Evolutionary conservation across 306 rosid species (phyloP).

Genomic region (Crataegus laevigata): DNA sequence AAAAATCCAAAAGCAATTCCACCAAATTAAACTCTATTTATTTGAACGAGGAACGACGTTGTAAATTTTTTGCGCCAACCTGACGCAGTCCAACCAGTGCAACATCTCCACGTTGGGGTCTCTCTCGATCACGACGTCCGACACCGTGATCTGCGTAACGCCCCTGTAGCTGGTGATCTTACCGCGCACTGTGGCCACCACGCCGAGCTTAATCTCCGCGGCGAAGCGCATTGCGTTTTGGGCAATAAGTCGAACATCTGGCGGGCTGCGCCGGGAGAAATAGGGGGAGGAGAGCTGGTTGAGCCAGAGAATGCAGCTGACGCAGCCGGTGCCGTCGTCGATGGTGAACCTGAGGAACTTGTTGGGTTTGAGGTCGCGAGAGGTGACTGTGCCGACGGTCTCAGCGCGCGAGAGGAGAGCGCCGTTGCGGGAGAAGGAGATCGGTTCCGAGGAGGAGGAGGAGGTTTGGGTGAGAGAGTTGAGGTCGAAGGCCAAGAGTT

Average conservation of each 20-base stretch:
- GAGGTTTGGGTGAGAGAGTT: slow-evolving; percentile 36
- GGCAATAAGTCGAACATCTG: slow-evolving; percentile 39
- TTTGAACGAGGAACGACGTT: slow-evolving; percentile 3
- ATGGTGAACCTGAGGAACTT: slow-evolving; percentile 47
- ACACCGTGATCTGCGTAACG: slow-evolving; percentile 54
- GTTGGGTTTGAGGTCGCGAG: slow-evolving; percentile 39
- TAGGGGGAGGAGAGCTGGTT: slow-evolving; percentile 50
- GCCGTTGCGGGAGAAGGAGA: slow-evolving; percentile 41
- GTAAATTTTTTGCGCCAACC: slow-evolving; percentile 58
- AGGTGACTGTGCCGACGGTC: slow-evolving; percentile 49
- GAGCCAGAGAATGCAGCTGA: slow-evolving; percentile 77
- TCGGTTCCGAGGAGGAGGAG: slow-evolving; percentile 10
- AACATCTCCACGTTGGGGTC: slow-evolving; percentile 68
- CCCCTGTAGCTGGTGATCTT: slow-evolving; percentile 38
- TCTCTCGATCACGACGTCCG: slow-evolving; percentile 60
- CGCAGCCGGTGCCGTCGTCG: slow-evolving; percentile 67
- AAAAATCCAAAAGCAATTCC: background rate
- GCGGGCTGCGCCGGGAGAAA: slow-evolving; percentile 37
- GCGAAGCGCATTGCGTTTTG: slow-evolving; percentile 29
- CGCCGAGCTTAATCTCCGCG: slow-evolving; percentile 27
- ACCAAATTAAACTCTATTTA: background rate
- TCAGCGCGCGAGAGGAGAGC: slow-evolving; percentile 42
- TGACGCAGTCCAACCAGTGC: slow-evolving; percentile 65
- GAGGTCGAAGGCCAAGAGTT: slow-evolving; percentile 66
- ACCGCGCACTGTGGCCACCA: slow-evolving; percentile 64